Base-by-base conservation (phyloP, 2,329 filamentous ascomycete species). In the Penicillium corylophilum region DNA sequence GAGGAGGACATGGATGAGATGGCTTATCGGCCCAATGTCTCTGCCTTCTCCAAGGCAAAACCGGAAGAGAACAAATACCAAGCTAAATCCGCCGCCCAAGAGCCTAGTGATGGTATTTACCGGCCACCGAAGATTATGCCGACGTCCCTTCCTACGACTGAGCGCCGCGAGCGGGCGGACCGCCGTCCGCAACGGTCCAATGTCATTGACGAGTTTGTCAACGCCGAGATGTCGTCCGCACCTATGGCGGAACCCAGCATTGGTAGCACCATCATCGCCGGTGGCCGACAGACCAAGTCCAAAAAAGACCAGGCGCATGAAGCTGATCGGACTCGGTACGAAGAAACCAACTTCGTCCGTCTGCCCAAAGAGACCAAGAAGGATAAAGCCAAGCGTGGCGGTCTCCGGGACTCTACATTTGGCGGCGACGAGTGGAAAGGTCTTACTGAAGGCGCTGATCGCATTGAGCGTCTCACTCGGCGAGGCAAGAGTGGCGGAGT, bases 381-480 rank as follows among this genome's bases (percentile, higher is more conserved):
- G 76, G 91, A 96, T 5, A 76, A 78, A 52, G 81, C 84, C 43
- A 87, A 88, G 76, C 84, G 82, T 69, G 71, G 72, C 33, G 69
- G 71, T 31, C 67, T 71, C 29, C 64, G 64, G 50, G 73, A 77
- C 68, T 76, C 64, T 74, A 85, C 79, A 72, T 96, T 89, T 74
- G 93, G 93, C 55, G 94, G 94, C 46, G 94, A 97, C 74, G 94
- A 97, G 68, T 97, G 91, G 90, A 83, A 87, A 57, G 86, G 88
- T 23, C 77, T 99, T 40, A 90, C 89, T 50, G 87, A 92, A 68
- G 90, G 91, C 7, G 83, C 92, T 46, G 90, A 96, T 73, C 82
- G 93, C 40, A 96, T 96, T 71, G 87, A 91, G 62, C 81, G 86
- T 56, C 77, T 96, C 65, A 96, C 92, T 6, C 84, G 84, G 71